Base-by-base conservation (phyloP, 2,329 filamentous ascomycete genomes). In the Remersonia thermophila region DNA sequence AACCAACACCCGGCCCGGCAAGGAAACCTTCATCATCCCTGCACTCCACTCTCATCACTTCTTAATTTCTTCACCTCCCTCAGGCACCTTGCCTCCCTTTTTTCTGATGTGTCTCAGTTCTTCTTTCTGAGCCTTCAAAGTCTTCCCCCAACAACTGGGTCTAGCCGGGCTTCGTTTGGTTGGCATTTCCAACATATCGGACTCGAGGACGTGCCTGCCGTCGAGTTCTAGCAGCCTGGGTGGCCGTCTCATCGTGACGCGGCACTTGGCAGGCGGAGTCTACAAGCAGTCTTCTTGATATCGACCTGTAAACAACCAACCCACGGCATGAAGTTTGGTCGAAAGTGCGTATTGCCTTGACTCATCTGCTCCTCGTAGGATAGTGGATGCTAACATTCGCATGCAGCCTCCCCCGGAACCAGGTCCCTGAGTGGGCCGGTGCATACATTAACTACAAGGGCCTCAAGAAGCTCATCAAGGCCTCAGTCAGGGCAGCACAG, bases 401-500 rank as follows among this genome's bases (percentile, higher is more conserved):
- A 25, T 33, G n/a, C 47, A 79, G 75, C 54, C 69, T 93, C 37
- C 74, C 83, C 13, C 76, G 82, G 32, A 86, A 87, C 54, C 82
- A 89, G 61, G 83, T 91, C 53, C 84, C 83, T 32, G 83, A 89
- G 62, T 93, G 84, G 84, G 79, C 82, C 36, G 68, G 77, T 39
- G 78, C 71, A 23, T 93, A 93, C 56, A 87, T 91, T 65, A 77
- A 91, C 62, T 93, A 93, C 66, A 91, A 89, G 56, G 77, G 79
- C 49, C 66, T 96, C 51, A 98, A 98, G 69, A 94, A 91, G 66
- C 73, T 95, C 46, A 87, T 98, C 63, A 96, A 94, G 51, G 73
- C 79, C 10, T 80, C 82, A 25, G 70, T 76, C 40, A 67, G 72
- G 45, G 71, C 74, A 42, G 66, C 66, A 11, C 79, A 77, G 54